Base-by-base conservation (phyloP, 257 asterid genomes). In the Dorcoceras hygrometricum region DNA sequence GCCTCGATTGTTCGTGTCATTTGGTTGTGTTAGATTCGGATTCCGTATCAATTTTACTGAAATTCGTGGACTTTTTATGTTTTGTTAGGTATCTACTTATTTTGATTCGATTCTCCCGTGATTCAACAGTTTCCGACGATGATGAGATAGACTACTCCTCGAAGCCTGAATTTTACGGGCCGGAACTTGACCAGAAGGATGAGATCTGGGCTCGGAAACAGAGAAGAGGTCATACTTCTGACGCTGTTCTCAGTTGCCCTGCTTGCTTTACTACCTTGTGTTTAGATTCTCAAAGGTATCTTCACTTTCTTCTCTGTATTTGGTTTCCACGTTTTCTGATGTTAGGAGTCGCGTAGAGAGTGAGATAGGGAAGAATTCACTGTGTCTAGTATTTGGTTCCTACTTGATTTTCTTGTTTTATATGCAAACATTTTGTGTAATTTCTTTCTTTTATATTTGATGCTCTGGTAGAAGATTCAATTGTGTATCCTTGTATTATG, bases 231-330 rank as follows among this genome's bases (percentile, higher is more conserved):
- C 86, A 68, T 55, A 63, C 26, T 58, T 89, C 97, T 66, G 98
- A 92, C 71, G 98, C 93, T 53, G 87, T 86, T 25, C 98, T 92
- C 60, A 85, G 85, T 74, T 92, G 98, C 81, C 98, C 98, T 66
- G 98, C 97, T 79, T 92, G 97, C 83, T 92, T 89, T 74, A 89
- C 96, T 66, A 92, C 96, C 51, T 88, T 92, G 56, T 92, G 91
- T 73, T 71, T 87, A 56, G 98, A 92, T 76, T 84, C 88, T 80
- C 98, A 89, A 71, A 92, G 98, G 98, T 87, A 75, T 57, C 32
- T 34, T 16, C 8, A 8, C 16, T 26, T 63, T 11, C 36, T 26
- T n/a, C n/a, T n/a, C n/a, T n/a, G n/a, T n/a, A n/a, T n/a, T n/a
- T n/a, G n/a, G n/a, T n/a, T n/a, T n/a, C n/a, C n/a, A n/a, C n/a